These are phyloP conservation scores for Camillea tinctor DNA, from an alignment of 2,329 filamentous ascomycete genomes.

Conservation along the genomic window DNA sequence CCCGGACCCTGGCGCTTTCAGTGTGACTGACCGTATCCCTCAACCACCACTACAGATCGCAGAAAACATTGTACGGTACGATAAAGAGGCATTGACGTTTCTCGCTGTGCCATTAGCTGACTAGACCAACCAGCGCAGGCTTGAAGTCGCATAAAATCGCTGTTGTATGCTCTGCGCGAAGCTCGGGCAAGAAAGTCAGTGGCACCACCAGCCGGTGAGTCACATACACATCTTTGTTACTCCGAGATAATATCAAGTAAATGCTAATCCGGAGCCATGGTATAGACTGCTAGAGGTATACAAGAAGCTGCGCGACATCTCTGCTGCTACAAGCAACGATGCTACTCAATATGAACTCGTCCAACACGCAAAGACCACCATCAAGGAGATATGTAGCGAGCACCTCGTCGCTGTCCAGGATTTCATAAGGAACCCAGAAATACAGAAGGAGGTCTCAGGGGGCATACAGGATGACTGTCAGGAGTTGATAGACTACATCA, in stretches of 20 bases:
- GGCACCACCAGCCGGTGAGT: slow-evolving; percentile 93
- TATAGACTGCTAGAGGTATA: slow-evolving; percentile 59
- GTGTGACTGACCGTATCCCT: slow-evolving; percentile 11
- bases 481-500: slow-evolving; percentile 72
- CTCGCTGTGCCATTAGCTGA: slow-evolving; percentile 17
- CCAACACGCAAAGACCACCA: slow-evolving; percentile 68
- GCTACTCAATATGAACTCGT: slow-evolving; percentile 53
- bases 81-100: slow-evolving; percentile 16
- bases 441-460: slow-evolving; percentile 58
- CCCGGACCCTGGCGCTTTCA: not conserved
- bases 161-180: slow-evolving; percentile 93
- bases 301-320: slow-evolving; percentile 54
- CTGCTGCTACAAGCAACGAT: slow-evolving; percentile 51
- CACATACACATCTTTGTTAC: slow-evolving; percentile 15
- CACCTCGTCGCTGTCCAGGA: slow-evolving; percentile 71
- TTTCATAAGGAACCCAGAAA: slow-evolving; percentile 55
- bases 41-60: slow-evolving; percentile 47
- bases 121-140: slow-evolving; percentile 46
- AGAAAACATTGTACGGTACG: slow-evolving; percentile 66
- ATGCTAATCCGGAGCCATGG: not conserved
- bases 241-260: no score
- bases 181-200: slow-evolving; percentile 88
- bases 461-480: slow-evolving; percentile 78
- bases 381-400: slow-evolving; percentile 78
- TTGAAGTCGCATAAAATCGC: slow-evolving; percentile 73